A percentile compares a stretch with the other conserved stretches of the same genome.
These are phyloP conservation scores for Cladobotryum protrusum DNA, from an alignment of 2,329 filamentous ascomycete genomes.

Conservation along the genomic window DNA sequence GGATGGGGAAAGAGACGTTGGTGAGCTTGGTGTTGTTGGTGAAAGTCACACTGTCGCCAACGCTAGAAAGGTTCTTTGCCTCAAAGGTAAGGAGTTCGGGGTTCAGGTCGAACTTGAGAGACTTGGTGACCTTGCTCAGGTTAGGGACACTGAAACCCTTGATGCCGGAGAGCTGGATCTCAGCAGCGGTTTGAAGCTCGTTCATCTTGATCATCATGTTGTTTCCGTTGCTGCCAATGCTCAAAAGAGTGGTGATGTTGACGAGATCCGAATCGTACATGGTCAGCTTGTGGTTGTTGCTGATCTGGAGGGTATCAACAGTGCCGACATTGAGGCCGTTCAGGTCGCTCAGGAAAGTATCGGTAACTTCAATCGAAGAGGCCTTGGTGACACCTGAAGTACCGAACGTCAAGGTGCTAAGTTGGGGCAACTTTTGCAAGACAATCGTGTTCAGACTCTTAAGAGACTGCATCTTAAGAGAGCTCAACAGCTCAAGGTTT, in stretches of 20 bases:
- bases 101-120: constrained; percentile 80
- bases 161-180: constrained; percentile 63
- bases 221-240: constrained; percentile 73
- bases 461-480: constrained; percentile 61
- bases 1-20: constrained; percentile 69
- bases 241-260: constrained; percentile 65
- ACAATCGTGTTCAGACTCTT: constrained; percentile 58
- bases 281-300: constrained; percentile 82
- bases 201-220: constrained; percentile 67
- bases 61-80: constrained; percentile 64
- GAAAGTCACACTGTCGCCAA: constrained; percentile 53
- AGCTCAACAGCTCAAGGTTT: constrained; percentile 62
- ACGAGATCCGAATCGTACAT: constrained; percentile 69
- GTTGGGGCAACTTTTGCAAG: constrained; percentile 64
- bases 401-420: constrained; percentile 44
- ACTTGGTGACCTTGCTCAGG: constrained; percentile 66
- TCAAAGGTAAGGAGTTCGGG: constrained; percentile 51
- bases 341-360: constrained; percentile 76
- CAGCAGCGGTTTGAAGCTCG: constrained; percentile 58
- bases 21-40: constrained; percentile 54
- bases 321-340: constrained; percentile 72
- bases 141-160: constrained; percentile 67
- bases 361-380: constrained; percentile 65
- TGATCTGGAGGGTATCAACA: constrained; percentile 70
- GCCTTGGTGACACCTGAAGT: constrained; percentile 58